A percentile compares a stretch with the other conserved stretches of the same genome.
phyloP scores from a whole-genome alignment of 2,329 filamentous ascomycete species.

The Fusarium coffeatum region DNA sequence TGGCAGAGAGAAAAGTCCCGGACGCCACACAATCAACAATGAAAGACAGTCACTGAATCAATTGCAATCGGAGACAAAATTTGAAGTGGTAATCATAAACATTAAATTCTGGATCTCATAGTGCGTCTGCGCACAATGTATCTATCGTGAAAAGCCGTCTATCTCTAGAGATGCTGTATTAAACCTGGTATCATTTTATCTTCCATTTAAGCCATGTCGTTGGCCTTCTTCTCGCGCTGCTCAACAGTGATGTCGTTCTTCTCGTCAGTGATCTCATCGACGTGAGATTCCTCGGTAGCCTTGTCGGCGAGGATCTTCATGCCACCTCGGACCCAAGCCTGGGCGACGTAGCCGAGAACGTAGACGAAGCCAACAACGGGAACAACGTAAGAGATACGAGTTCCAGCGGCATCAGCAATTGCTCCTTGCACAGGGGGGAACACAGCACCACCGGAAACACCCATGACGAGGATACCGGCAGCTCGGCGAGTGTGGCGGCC shows the following conservation, averaged over 20 bases:
- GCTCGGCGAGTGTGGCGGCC: constrained; percentile 82
- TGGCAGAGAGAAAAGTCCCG: neutral
- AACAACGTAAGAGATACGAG: constrained; percentile 42
- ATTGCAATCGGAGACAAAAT: neutral
- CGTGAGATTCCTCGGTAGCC: constrained; percentile 1
- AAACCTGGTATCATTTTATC: neutral
- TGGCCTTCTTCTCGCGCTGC: constrained; percentile 39
- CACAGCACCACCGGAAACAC: constrained; percentile 75
- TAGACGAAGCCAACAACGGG: constrained; percentile 43
- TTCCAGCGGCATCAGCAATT: constrained; percentile 39
- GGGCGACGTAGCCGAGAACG: constrained; percentile 37
- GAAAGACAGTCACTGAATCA: neutral
- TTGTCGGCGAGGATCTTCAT: constrained; percentile 31
- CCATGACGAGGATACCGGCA: constrained; percentile 75
- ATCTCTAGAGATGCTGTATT: neutral
- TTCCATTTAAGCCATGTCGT: constrained; percentile 22
- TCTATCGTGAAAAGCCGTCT: constrained; percentile 9
- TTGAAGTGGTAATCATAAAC: constrained; percentile 19
- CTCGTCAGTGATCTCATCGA: constrained; percentile 14
- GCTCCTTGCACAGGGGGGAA: constrained; percentile 40
- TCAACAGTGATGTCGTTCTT: constrained; percentile 30
- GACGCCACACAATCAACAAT: neutral
- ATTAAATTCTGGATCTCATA: constrained; percentile 26
- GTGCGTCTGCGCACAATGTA: constrained; percentile 2
- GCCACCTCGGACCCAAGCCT: constrained; percentile 36